Percentiles rank a stretch among this genome's conserved stretches.
phyloP scores from a whole-genome alignment of 345 rosid species.

The Theobroma cacao region DNA sequence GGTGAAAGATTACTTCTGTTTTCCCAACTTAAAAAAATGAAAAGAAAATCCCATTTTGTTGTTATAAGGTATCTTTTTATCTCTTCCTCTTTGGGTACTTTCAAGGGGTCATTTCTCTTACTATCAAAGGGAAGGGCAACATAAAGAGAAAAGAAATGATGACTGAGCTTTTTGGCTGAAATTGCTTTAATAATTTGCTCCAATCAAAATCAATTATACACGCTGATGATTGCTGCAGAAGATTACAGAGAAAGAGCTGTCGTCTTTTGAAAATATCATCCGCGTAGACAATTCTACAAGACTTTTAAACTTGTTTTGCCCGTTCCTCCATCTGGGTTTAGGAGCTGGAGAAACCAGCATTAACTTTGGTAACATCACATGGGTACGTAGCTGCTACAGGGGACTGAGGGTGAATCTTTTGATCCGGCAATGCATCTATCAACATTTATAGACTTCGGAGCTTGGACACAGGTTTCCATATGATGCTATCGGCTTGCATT shows the following conservation, averaged over 20 bases:
- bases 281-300: neutral
- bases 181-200: neutral
- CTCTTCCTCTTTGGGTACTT: neutral
- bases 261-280: neutral
- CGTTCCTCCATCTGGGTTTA: neutral
- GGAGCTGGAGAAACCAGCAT: neutral
- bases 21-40: neutral
- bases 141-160: neutral
- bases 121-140: neutral
- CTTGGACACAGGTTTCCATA: neutral
- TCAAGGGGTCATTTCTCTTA: neutral
- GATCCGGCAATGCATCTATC: neutral
- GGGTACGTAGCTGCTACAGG: neutral
- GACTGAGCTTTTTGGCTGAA: slow-evolving; percentile 1
- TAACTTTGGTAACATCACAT: neutral
- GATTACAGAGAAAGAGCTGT: neutral
- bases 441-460: neutral
- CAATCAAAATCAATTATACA: neutral
- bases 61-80: neutral
- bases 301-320: neutral
- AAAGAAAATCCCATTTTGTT: neutral
- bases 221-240: neutral
- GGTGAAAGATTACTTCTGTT: neutral
- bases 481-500: neutral
- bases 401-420: neutral